These are phyloP conservation scores for Alternaria infectoria DNA, from an alignment of 2,329 filamentous ascomycete genomes.

Conservation along the genomic window DNA sequence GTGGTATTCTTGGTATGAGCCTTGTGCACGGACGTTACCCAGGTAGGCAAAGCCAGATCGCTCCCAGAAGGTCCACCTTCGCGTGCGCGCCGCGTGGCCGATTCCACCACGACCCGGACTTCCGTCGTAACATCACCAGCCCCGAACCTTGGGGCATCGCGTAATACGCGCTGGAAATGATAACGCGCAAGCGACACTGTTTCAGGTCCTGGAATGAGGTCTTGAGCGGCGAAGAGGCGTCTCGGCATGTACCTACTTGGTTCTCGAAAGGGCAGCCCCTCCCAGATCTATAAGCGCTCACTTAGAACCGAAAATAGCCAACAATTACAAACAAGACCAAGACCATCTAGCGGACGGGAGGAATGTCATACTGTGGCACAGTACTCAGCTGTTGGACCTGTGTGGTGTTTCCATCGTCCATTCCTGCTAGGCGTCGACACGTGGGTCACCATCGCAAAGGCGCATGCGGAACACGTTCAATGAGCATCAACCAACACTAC, in stretches of 20 bases:
- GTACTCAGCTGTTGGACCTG: neutral
- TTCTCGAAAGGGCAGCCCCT: neutral
- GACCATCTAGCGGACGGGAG: neutral
- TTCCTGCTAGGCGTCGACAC: neutral
- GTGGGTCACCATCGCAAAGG: neutral
- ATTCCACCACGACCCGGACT: neutral
- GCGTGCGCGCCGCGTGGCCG: neutral
- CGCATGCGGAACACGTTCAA: neutral
- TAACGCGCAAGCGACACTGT: neutral
- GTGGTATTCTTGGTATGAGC: neutral
- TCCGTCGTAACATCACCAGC: neutral
- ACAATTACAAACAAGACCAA: slow-evolving; percentile 2
- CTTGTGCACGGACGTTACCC: neutral
- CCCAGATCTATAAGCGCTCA: neutral
- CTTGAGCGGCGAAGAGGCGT: neutral
- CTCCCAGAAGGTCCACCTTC: neutral
- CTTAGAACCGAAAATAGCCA: slow-evolving; percentile 9
- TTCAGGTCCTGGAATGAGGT: neutral
- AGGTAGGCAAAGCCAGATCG: neutral
- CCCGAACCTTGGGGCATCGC: neutral
- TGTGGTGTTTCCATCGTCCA: neutral
- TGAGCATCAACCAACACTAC: neutral
- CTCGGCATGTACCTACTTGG: neutral
- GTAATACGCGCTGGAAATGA: neutral
- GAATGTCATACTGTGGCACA: neutral